Evolutionary conservation across 345 rosid species (phyloP), one percentile per base, ranked within the genome.

Genomic region (Sonneratia alba): DNA sequence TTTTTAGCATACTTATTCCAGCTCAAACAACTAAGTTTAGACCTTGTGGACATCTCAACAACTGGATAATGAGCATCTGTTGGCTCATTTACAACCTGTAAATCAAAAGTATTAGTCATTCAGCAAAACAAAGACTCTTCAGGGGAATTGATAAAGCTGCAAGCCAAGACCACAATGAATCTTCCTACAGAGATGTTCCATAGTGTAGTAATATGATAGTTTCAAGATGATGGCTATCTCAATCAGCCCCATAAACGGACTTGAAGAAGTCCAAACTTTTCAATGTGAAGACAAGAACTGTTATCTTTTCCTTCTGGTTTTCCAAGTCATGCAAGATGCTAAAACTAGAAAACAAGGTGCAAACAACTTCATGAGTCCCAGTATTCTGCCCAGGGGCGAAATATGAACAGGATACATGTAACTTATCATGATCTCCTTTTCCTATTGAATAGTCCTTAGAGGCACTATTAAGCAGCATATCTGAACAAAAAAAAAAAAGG

Each of bases 11-110:
- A 86, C 74, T 95, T 95, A 79, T 95, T 95, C 99, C 99, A 95
- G 82, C 98, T 95, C 83, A 95, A 79, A 86, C 99, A 95, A 75
- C 99, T 91, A 78, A 95, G 92, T 79, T 92, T 95, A 71, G 98
- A 95, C 76, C 96, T 94, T 3, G 99, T 92, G 72, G 96, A 70
- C 97, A 95, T 95, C 85, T 92, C 98, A 83, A 87, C 96, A 73
- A 92, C 87, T 67, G 99, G 97, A 81, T 90, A 87, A 68, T 90
- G 96, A 59, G 85, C 85, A 65, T 90, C 97, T 53, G 80, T 83
- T 48, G 85, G 88, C 80, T 87, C 89, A 75, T 90, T 92, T 49
- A 88, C 92, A 80, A 92, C 98, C 98, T 92, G 80, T 4, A 32
- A 62, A 27, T 3, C 32, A 32, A 62, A 32, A 27, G 7, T 5